Evolutionary conservation across 306 rosid species (phyloP).

Genomic region (Trifolium fragiferum): DNA sequence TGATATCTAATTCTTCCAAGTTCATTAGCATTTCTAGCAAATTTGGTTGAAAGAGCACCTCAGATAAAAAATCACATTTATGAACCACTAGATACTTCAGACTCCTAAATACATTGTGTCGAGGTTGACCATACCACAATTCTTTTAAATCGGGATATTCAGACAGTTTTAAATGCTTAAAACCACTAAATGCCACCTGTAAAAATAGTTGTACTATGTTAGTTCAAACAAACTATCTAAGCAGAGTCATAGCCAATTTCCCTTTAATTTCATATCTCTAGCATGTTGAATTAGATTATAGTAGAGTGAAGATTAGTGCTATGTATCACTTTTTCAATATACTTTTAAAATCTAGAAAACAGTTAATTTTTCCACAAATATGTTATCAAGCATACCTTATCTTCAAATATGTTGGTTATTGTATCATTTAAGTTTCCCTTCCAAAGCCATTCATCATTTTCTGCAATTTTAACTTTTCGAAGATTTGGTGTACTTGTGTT

Average conservation of each 20-base stretch:
- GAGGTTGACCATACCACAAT: background rate
- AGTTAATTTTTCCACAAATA: no score
- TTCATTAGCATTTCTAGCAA: background rate
- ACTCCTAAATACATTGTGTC: background rate
- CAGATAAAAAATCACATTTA: background rate
- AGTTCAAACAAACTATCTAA: background rate
- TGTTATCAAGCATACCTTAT: conserved; percentile 3
- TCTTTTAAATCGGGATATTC: conserved; percentile 1
- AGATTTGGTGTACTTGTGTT: conserved; percentile 1
- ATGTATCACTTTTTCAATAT: no score
- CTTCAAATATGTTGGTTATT: background rate
- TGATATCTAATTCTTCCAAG: background rate
- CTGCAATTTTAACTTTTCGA: background rate
- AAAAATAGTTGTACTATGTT: background rate
- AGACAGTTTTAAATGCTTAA: background rate
- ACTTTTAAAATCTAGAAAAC: no score
- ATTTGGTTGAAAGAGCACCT: background rate
- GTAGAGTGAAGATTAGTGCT: no score
- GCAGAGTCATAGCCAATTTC: no score
- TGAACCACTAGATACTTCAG: background rate
- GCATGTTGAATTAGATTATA: no score
- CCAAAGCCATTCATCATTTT: background rate
- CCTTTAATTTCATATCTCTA: no score
- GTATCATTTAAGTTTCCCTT: background rate
- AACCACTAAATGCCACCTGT: background rate